A percentile compares a stretch with the other conserved stretches of the same genome.
Evolutionary conservation across 2,329 filamentous ascomycete species (phyloP).

Genomic region (Xylaria sp.): DNA sequence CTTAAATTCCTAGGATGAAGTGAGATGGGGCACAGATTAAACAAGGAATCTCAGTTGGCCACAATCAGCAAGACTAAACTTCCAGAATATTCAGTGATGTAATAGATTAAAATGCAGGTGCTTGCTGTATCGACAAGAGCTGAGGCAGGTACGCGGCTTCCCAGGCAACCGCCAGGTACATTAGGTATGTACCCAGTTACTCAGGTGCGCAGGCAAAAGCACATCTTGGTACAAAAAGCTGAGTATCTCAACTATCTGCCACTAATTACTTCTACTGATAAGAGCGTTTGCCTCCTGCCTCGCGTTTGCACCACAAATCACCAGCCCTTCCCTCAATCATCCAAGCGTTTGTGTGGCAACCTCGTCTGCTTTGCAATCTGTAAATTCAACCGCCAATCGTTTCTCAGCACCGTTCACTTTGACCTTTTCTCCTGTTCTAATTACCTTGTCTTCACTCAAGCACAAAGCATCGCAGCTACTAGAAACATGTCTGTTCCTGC

Average conservation of each 20-base stretch:
- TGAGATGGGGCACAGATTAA: background rate
- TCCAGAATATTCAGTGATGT: background rate
- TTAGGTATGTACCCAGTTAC: background rate
- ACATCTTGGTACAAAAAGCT: background rate
- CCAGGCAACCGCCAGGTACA: background rate
- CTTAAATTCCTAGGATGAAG: background rate
- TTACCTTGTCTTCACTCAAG: background rate
- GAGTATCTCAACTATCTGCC: background rate
- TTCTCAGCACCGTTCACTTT: background rate
- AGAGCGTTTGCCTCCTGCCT: no score
- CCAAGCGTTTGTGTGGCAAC: background rate
- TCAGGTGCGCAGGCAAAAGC: background rate
- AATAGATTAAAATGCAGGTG: background rate
- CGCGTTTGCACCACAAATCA: no score
- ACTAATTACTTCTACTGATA: background rate
- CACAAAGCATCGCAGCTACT: background rate
- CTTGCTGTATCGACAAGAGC: background rate
- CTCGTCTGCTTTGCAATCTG: background rate
- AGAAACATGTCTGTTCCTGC: background rate
- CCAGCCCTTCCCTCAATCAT: no score
- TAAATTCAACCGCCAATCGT: background rate
- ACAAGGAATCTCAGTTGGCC: background rate
- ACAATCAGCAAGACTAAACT: background rate
- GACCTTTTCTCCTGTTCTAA: background rate
- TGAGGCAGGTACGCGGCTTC: background rate